phyloP scores from a whole-genome alignment of 2,329 filamentous ascomycete species.

The Fusarium sp. region DNA sequence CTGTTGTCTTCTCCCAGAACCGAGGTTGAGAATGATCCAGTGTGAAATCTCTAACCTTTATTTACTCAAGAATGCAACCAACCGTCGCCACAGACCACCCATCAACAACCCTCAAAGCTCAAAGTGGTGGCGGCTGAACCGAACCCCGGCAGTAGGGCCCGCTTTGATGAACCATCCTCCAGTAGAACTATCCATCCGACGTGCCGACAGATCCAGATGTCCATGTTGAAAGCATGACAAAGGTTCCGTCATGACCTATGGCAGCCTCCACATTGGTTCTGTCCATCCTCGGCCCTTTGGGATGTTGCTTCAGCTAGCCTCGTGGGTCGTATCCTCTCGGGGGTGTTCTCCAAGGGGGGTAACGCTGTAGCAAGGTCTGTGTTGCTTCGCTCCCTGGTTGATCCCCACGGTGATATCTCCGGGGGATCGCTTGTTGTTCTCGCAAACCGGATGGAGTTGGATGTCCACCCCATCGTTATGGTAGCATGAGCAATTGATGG shows the following conservation, averaged over 20 bases:
- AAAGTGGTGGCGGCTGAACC: conserved; percentile 27
- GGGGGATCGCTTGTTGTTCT: conserved; percentile 16
- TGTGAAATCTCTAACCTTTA: conserved; percentile 23
- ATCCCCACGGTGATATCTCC: conserved; percentile 19
- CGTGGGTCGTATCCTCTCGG: conserved; percentile 31
- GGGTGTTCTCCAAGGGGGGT: not conserved
- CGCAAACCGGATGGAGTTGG: conserved; percentile 19
- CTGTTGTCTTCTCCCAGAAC: not conserved
- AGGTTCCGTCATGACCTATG: conserved; percentile 26
- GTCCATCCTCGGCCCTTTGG: conserved; percentile 27
- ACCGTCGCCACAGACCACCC: conserved; percentile 30
- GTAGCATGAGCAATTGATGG: conserved; percentile 5
- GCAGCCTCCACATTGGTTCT: conserved; percentile 29
- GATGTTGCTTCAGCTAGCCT: conserved; percentile 33
- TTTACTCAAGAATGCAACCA: conserved; percentile 23
- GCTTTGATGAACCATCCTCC: conserved; percentile 17
- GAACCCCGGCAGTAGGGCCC: conserved; percentile 25
- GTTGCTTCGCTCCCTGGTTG: conserved; percentile 23
- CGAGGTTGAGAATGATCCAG: conserved; percentile 5
- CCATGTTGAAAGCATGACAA: conserved; percentile 13
- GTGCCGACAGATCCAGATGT: conserved; percentile 43
- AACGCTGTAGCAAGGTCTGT: conserved; percentile 11
- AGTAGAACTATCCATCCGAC: conserved; percentile 21
- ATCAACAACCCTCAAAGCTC: conserved; percentile 22
- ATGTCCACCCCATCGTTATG: conserved; percentile 29